Conservation (phyloP, 371 early-diverging fungal genomes). For the Coemansia sp. region DNA sequence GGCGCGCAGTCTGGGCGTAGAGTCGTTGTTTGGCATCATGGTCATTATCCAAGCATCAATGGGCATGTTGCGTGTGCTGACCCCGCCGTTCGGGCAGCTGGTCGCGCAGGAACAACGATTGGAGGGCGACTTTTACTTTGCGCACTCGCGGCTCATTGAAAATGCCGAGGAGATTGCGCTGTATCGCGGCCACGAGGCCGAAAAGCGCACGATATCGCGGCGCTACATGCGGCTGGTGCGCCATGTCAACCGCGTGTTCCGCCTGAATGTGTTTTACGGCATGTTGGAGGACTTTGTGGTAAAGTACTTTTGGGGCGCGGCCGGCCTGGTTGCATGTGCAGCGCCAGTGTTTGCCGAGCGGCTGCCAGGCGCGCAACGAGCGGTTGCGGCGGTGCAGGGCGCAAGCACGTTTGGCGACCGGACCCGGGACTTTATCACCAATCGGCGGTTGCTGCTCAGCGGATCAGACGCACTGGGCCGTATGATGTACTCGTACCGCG, state of each 20-base stretch:
- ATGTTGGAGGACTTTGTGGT: conserved; percentile 80
- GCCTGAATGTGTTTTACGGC: conserved; percentile 77
- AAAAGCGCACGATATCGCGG: conserved; percentile 68
- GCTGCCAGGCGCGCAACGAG: conserved; percentile 42
- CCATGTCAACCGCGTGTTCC: conserved; percentile 81
- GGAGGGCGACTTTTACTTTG: conserved; percentile 82
- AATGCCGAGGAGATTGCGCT: conserved; percentile 87
- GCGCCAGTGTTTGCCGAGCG: conserved; percentile 87
- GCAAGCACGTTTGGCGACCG: conserved; percentile 53
- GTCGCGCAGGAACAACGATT: conserved; percentile 77
- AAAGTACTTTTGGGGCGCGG: conserved; percentile 93
- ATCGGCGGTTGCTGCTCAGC: conserved; percentile 83
- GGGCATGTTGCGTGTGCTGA: conserved; percentile 67
- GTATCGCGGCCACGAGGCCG: conserved; percentile 74
- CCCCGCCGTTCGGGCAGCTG: conserved; percentile 84
- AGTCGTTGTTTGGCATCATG: conserved; percentile 76
- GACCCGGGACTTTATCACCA: conserved; percentile 79
- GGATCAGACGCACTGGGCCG: conserved; percentile 81
- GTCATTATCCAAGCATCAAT: conserved; percentile 73
- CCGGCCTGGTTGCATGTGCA: conserved; percentile 83
- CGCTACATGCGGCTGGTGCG: conserved; percentile 71
- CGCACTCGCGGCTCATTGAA: conserved; percentile 79
- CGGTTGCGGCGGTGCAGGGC: conserved; percentile 2
- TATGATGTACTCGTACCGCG: conserved; percentile 77
- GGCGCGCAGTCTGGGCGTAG: conserved; percentile 75